Base-by-base conservation (phyloP, 164 flowering plant genomes). In the Stephania cephalantha region DNA sequence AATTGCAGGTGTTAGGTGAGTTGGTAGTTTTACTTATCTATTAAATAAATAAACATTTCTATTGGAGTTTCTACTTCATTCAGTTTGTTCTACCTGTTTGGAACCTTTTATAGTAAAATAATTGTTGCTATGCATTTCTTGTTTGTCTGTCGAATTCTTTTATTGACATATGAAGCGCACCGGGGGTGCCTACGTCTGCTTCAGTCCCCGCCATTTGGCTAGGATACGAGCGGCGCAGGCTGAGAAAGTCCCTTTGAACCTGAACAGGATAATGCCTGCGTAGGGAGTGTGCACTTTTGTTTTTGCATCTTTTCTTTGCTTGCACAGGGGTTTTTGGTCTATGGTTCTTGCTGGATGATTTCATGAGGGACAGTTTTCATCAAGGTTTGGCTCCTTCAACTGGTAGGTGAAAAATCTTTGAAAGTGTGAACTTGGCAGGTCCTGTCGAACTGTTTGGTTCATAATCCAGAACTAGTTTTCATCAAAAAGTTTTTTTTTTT, bases 241-340 rank as follows among this genome's bases (percentile, higher is more conserved):
- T 91, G 97, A 94, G 98, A 92, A 83, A 90, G 97, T 92, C 98
- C 97, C 96, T 91, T 94, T 58, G 96, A 88, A 94, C 96, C 97
- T 92, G 97, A 92, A 86, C 98, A 88, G 98, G 98, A 78, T 91
- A 89, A 94, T 94, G 83, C 98, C 98, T 91, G 98, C 98, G 97
- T 87, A 94, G 98, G 98, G 97, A 94, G 98, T 76, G 97, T 94
- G 98, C 97, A 68, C 76, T 81, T 88, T 75, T 78, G 76, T 84
- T 81, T 35, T 76, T 74, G 69, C 70, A 73, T 79, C 71, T 75
- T 82, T 81, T 85, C 68, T 84, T 74, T 82, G 83, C 80, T 76
- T 90, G 79, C 80, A 83, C 91, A 89, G 89, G 89, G 79, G 63
- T 71, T 71, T 78, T 77, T 74, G 67, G 42, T 78, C 78, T 69